Evolutionary conservation across 768 basidiomycete species (phyloP).

Genomic region (Lentinula boryana): DNA sequence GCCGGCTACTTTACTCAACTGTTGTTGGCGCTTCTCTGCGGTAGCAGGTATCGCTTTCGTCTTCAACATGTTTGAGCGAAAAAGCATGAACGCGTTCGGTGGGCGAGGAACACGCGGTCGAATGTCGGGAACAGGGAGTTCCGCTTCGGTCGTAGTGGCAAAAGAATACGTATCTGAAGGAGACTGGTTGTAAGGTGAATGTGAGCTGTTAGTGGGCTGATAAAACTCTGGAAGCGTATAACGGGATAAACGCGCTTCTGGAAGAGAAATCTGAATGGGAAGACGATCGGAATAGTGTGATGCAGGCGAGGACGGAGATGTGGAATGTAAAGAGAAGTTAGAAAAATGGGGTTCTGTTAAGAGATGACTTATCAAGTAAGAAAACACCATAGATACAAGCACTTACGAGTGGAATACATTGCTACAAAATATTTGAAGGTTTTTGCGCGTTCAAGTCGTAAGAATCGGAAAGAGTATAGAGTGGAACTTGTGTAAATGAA

Average conservation of each 20-base stretch:
- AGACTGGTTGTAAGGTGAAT: no score
- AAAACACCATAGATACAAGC: not conserved
- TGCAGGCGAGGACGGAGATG: not conserved
- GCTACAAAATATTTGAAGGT: not conserved
- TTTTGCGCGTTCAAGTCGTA: not conserved
- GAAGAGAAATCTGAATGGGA: not conserved
- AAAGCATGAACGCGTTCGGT: slow-evolving; percentile 82
- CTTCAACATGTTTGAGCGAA: slow-evolving; percentile 62
- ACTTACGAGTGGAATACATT: not conserved
- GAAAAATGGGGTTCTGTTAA: not conserved
- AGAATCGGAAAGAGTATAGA: not conserved
- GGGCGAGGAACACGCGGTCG: slow-evolving; percentile 51
- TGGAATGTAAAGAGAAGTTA: not conserved
- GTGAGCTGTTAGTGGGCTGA: not conserved
- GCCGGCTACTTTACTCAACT: slow-evolving; percentile 66
- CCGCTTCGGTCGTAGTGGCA: not conserved
- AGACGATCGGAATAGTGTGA: not conserved
- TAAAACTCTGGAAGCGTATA: not conserved
- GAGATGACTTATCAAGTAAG: not conserved
- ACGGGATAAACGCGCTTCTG: not conserved
- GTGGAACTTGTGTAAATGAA: not conserved
- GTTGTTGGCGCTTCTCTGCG: slow-evolving; percentile 65
- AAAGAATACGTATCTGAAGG: not conserved
- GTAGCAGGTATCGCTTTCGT: slow-evolving; percentile 37
- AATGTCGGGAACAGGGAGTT: not conserved